phyloP scores from a whole-genome alignment of 2,329 filamentous ascomycete genomes.

The Ascomycota sp. region DNA sequence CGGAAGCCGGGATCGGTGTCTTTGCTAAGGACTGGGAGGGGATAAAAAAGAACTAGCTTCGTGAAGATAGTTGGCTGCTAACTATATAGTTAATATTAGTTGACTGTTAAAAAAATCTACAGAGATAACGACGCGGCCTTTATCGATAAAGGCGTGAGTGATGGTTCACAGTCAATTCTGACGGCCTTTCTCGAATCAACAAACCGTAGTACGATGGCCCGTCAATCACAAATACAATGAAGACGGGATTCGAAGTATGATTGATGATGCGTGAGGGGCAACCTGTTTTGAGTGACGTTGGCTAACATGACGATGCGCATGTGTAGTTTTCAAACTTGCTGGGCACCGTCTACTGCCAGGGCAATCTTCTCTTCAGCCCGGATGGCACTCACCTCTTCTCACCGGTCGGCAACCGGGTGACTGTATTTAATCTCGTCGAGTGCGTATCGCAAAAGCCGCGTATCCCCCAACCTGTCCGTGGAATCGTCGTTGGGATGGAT shows the following conservation, averaged over 20 bases:
- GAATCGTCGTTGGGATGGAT: not conserved
- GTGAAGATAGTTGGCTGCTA: no score
- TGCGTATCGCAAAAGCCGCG: constrained; percentile 11
- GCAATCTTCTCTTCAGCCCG: constrained; percentile 88
- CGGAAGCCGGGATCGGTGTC: no score
- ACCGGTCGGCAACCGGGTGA: constrained; percentile 87
- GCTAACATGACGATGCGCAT: no score
- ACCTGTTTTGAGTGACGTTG: no score
- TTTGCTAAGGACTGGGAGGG: no score
- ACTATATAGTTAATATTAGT: no score
- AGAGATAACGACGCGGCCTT: not conserved
- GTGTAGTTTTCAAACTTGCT: constrained; percentile 87
- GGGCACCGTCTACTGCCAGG: constrained; percentile 94
- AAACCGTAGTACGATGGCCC: constrained; percentile 11
- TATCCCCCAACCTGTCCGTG: constrained; percentile 20
- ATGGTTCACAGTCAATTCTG: no score
- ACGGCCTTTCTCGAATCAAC: no score
- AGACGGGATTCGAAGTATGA: constrained; percentile 91
- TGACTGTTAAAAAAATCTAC: not conserved
- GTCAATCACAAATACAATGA: constrained; percentile 44
- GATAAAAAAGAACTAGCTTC: no score
- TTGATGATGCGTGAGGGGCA: no score
- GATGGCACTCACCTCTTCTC: constrained; percentile 93
- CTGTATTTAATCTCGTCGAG: constrained; percentile 88
- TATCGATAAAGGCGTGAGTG: not conserved